Percentiles rank a stretch among this genome's conserved stretches.
Evolutionary conservation across 2,329 filamentous ascomycete genomes (phyloP).

Genomic region (Calcarisporium arbuscula): DNA sequence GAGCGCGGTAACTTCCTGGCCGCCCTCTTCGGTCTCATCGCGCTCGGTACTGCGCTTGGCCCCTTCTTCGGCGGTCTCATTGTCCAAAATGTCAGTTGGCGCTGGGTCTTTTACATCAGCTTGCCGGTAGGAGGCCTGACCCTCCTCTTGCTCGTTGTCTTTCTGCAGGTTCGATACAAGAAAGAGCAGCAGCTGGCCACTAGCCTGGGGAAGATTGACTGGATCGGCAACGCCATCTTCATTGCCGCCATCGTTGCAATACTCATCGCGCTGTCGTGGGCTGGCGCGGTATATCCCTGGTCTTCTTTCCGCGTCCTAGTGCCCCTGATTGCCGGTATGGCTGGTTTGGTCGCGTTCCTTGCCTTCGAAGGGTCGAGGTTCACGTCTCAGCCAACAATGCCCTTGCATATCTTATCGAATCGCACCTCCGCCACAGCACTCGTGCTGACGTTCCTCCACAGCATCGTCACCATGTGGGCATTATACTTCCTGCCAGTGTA

Average conservation of each 20-base stretch:
- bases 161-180: slow-evolving; percentile 26
- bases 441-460: slow-evolving; percentile 23
- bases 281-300: slow-evolving; percentile 34
- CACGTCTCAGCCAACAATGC: slow-evolving; percentile 5
- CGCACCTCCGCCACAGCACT: slow-evolving; percentile 16
- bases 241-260: slow-evolving; percentile 22
- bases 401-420: slow-evolving; percentile 7
- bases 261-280: slow-evolving; percentile 28
- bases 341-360: slow-evolving; percentile 17
- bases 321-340: slow-evolving; percentile 33
- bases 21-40: slow-evolving; percentile 20
- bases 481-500: slow-evolving; percentile 39
- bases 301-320: slow-evolving; percentile 25
- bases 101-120: slow-evolving; percentile 37
- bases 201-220: slow-evolving; percentile 28
- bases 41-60: slow-evolving; percentile 23
- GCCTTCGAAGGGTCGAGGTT: neutral
- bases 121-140: slow-evolving; percentile 27
- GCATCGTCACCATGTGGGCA: slow-evolving; percentile 12
- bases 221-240: slow-evolving; percentile 31
- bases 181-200: slow-evolving; percentile 3
- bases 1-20: slow-evolving; percentile 34
- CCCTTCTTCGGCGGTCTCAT: slow-evolving; percentile 20
- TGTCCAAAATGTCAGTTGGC: slow-evolving; percentile 27
- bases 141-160: slow-evolving; percentile 24